Evolutionary conservation across 2,329 filamentous ascomycete genomes (phyloP), one percentile per base, ranked within the genome.

Genomic region (Lachnellula cervina): DNA sequence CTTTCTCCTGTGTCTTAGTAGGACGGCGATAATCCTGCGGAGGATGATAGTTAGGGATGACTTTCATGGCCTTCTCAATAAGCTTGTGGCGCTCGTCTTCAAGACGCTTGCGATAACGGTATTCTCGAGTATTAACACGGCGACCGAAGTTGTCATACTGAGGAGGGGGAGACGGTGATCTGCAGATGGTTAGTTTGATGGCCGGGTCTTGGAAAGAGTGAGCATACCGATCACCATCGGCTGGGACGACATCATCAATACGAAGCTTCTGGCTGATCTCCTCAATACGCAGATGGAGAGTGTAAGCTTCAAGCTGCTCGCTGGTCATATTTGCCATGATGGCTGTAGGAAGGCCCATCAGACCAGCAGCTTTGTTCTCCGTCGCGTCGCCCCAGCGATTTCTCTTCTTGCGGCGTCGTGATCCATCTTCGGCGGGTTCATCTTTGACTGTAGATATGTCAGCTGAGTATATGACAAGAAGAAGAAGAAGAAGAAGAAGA

Each of bases 1-100:
- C 95, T 82, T 99, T 99, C 82, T 99, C 94, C 78, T 99, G 94
- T 72, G 94, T 99, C 88, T 99, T 99, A 74, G 93, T 97, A 61
- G 94, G 94, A 69, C 94, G 90, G 74, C 94, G 90, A 76, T 99
- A 99, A 74, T 99, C 94, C 81, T 93, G 90, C 57, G 94, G 94
- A 69, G 94, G 94, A 73, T 97, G 91, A 74, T 99, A 99, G 84
- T 97, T 97, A 78, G 94, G 93, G 74, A 99, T 97, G 70, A 90
- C 91, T 80, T 97, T 97, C 90, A 97, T 96, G 68, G 94, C 94
- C 80, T 95, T 97, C 72, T 99, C 94, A 72, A 99, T 90, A 67
- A 97, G 82, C 76, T 97, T 97, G 78, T 99, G 94, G 64, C 94
- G 92, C 77, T 99, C 94, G 72, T 99, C 94, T 77, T 99, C 94